phyloP scores from a whole-genome alignment of 352 stramenopile species.

The Pythium volutum region DNA sequence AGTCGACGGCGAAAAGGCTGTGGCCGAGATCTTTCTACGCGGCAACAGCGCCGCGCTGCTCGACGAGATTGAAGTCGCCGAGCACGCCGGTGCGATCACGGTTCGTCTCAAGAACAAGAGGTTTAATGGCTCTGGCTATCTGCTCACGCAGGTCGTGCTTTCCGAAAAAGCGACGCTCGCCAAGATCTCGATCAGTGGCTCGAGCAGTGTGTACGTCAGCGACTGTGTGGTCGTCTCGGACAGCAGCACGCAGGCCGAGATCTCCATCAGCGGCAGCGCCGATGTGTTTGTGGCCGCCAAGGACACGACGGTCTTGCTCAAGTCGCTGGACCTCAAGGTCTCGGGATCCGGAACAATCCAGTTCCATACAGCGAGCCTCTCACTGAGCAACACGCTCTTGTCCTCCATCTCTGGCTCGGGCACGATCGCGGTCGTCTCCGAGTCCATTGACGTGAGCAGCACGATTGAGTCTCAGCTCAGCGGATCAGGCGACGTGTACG shows the following conservation, averaged over 20 bases:
- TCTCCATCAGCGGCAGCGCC: slow-evolving; percentile 10
- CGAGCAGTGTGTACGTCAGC: slow-evolving; percentile 41
- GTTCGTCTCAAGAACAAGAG: slow-evolving; percentile 58
- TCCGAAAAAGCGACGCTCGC: slow-evolving; percentile 31
- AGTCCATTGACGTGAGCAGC: slow-evolving; percentile 12
- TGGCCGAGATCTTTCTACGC: slow-evolving; percentile 50
- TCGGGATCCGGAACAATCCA: slow-evolving; percentile 26
- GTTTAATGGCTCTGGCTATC: slow-evolving; percentile 36
- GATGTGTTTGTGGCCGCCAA: slow-evolving; percentile 16
- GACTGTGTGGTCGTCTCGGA: slow-evolving; percentile 13
- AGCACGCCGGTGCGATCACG: slow-evolving; percentile 42
- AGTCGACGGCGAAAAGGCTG: slow-evolving; percentile 20
- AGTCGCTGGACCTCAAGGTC: slow-evolving; percentile 32
- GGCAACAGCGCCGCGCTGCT: slow-evolving; percentile 55
- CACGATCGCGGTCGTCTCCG: slow-evolving; percentile 13
- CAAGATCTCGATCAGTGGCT: slow-evolving; percentile 37
- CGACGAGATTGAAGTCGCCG: slow-evolving; percentile 37
- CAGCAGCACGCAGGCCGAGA: not conserved
- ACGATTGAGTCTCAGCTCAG: slow-evolving; percentile 17
- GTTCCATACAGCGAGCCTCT: slow-evolving; percentile 31
- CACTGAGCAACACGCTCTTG: slow-evolving; percentile 3
- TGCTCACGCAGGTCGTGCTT: slow-evolving; percentile 52
- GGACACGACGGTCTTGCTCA: slow-evolving; percentile 37
- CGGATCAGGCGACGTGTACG: slow-evolving; percentile 12
- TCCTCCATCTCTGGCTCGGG: slow-evolving; percentile 18